Evolutionary conservation across 2,329 filamentous ascomycete genomes (phyloP).

Genomic region (Fusarium sp.): DNA sequence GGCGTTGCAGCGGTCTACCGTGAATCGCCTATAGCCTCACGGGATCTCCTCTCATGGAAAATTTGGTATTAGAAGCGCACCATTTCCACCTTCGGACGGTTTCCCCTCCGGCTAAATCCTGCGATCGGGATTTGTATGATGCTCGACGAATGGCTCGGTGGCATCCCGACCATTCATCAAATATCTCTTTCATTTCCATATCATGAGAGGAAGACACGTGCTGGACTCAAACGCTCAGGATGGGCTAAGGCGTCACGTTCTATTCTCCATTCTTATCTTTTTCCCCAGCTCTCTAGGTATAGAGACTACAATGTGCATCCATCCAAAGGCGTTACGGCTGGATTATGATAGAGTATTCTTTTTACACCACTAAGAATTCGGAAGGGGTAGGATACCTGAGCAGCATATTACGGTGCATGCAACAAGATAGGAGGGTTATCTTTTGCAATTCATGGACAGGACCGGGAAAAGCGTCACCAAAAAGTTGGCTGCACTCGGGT

Average conservation of each 20-base stretch:
- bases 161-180: background rate
- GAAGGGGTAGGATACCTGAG: constrained; percentile 39
- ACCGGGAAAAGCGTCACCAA: constrained; percentile 31
- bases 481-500: constrained; percentile 29
- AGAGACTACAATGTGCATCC: constrained; percentile 45
- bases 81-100: background rate
- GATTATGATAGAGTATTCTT: constrained; percentile 52
- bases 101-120: constrained; percentile 1
- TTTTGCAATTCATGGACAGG: constrained; percentile 31
- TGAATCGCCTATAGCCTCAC: constrained; percentile 62
- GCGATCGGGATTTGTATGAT: background rate
- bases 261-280: constrained; percentile 26
- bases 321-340: constrained; percentile 53
- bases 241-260: constrained; percentile 10
- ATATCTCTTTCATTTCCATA: constrained; percentile 2
- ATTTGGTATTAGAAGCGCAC: constrained; percentile 2
- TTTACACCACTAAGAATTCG: constrained; percentile 45
- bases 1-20: constrained; percentile 85
- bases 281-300: constrained; percentile 37
- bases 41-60: constrained; percentile 11
- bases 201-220: constrained; percentile 34
- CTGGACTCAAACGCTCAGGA: constrained; percentile 11
- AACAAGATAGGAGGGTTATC: constrained; percentile 33
- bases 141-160: constrained; percentile 1
- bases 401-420: constrained; percentile 45